Evolutionary conservation across 2,329 filamentous ascomycete genomes (phyloP).

Genomic region (Xylaria sp.): DNA sequence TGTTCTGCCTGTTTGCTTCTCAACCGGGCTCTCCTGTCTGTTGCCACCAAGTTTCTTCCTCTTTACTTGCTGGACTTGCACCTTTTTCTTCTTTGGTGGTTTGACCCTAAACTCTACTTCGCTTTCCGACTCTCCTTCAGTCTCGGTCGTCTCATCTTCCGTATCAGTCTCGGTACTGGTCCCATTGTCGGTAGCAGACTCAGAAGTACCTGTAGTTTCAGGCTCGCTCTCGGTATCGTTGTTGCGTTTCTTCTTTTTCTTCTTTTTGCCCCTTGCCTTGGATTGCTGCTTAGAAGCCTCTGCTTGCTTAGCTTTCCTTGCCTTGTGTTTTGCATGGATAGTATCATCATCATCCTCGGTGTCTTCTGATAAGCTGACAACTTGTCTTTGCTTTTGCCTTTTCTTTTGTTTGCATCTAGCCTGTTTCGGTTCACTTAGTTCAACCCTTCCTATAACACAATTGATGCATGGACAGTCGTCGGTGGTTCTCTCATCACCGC

Average conservation of each 20-base stretch:
- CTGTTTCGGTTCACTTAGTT: slow-evolving; percentile 33
- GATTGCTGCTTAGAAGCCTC: slow-evolving; percentile 11
- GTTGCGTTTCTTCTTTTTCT: slow-evolving; percentile 10
- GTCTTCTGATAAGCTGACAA: slow-evolving; percentile 15
- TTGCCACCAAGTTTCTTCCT: slow-evolving; percentile 2
- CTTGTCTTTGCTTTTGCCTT: slow-evolving; percentile 10
- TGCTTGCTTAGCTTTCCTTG: slow-evolving; percentile 11
- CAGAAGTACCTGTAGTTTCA: slow-evolving; percentile 12
- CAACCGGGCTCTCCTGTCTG: slow-evolving; percentile 2
- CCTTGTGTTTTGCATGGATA: slow-evolving; percentile 22
- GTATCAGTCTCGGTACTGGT: slow-evolving; percentile 15
- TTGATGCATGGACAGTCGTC: slow-evolving; percentile 39
- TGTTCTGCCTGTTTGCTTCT: slow-evolving; percentile 6
- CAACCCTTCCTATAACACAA: slow-evolving; percentile 35
- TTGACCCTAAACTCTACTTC: slow-evolving; percentile 3
- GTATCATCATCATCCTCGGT: slow-evolving; percentile 7
- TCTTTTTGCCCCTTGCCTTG: slow-evolving; percentile 18
- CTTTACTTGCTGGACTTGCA: slow-evolving; percentile 13
- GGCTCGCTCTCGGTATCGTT: slow-evolving; percentile 16
- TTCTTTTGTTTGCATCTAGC: slow-evolving; percentile 21
- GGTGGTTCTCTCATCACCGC: slow-evolving; percentile 18
- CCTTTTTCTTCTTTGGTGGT: slow-evolving; percentile 12
- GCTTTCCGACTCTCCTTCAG: not conserved
- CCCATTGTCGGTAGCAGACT: not conserved
- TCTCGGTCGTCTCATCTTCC: slow-evolving; percentile 12